phyloP scores from a whole-genome alignment of 2,329 filamentous ascomycete species.

The Sphaceloma murrayae region DNA sequence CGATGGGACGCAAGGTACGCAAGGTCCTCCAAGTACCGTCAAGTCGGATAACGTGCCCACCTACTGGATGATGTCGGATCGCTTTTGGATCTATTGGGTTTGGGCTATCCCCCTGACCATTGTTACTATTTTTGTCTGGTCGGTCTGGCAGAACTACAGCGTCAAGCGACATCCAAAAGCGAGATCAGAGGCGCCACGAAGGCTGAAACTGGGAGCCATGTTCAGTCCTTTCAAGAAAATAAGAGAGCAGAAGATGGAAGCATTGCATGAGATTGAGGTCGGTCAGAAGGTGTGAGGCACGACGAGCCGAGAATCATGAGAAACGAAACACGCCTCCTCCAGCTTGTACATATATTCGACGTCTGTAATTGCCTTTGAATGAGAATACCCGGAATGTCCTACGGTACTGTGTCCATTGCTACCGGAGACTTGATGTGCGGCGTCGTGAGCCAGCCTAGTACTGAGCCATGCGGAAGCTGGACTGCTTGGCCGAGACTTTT shows the following conservation, averaged over 20 bases:
- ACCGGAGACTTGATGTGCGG: too few relatives aligned
- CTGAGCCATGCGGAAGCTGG: not conserved
- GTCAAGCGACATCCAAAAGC: not conserved
- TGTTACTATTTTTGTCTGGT: constrained; percentile 4
- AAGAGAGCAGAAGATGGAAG: not conserved
- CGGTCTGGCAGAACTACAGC: constrained; percentile 9
- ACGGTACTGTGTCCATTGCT: too few relatives aligned
- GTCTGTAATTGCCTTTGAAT: too few relatives aligned
- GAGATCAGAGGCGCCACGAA: not conserved
- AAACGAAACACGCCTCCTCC: not conserved
- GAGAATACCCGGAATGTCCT: too few relatives aligned
- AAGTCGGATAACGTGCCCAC: not conserved
- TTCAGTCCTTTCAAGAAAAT: not conserved
- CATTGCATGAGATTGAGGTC: not conserved
- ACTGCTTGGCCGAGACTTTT: too few relatives aligned
- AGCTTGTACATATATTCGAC: too few relatives aligned
- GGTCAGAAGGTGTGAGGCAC: not conserved
- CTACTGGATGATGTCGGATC: constrained; percentile 9
- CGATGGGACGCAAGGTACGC: not conserved
- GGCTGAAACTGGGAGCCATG: not conserved
- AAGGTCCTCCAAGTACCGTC: not conserved
- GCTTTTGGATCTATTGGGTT: constrained; percentile 16
- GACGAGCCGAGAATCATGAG: too few relatives aligned
- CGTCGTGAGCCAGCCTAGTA: not conserved
- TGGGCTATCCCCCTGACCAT: constrained; percentile 7